Evolutionary conservation across 495 filamentous ascomycete species (phyloP), one percentile per base, ranked within the genome.

Genomic region (Penicillium subrubescens): DNA sequence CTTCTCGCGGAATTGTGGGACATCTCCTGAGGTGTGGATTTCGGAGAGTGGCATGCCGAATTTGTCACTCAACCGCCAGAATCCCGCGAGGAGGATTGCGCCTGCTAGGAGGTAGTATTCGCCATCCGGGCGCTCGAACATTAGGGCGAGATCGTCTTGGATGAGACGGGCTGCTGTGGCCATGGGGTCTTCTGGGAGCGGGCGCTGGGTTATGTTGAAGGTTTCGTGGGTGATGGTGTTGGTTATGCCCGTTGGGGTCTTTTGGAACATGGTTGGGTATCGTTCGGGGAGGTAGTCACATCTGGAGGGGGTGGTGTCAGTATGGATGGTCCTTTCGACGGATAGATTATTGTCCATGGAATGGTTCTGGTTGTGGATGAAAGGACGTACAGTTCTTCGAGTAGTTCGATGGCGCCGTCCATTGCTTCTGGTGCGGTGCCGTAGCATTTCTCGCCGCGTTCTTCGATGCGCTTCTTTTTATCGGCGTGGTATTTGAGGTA

Each of bases 51-150:
- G 81, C 93, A 97, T 95, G 8, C 90, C 90, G 73, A 90, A 88
- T 77, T 97, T 96, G 70, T 96, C 91, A 57, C 84, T 80, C 7
- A 96, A 84, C 8, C 92, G 87, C 93, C 92, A 96, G 80, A 96
- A 97, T 0, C 92, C 93, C 0, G 92, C 86, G 0, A 97, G 82
- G 11, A 96, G 81, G 57, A 95, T 89, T 7, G 89, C 83, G 14
- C 92, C 93, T 3, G 92, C 91, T 1, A 92, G 82, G 2, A 96
- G 86, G 75, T 94, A 92, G 77, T 97, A 96, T 73, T 94, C 87
- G 27, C 91, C 90, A 69, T 96, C 91, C 2, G 79, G 72, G 33
- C 79, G 82, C 74, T 96, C 91, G 69, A 96, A 82, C 93, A 97
- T 96, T 25, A 96, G 83, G 1, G 92, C 92, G 1, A 96, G 77